Conservation (phyloP, 1,284 basidiomycete species). For the Malassezia caprae region DNA sequence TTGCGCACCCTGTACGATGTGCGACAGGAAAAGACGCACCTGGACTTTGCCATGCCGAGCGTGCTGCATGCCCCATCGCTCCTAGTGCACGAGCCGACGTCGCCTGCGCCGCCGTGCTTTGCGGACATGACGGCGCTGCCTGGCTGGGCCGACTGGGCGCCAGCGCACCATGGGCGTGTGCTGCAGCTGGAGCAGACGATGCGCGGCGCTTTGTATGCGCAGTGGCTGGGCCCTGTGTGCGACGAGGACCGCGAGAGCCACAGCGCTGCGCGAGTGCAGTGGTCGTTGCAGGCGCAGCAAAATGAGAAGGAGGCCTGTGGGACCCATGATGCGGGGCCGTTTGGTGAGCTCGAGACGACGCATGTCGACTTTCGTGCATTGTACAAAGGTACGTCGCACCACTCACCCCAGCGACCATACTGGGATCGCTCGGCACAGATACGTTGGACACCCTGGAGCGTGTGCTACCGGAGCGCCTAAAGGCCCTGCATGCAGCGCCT, state of each 20-base stretch:
- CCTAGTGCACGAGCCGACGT: neutral
- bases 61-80: neutral
- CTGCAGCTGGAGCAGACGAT: slow-evolving; percentile 5
- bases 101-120: neutral
- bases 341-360: slow-evolving; percentile 12
- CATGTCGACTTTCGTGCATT: slow-evolving; percentile 8
- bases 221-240: neutral
- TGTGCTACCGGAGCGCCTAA: neutral
- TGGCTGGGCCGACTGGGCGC: neutral
- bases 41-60: neutral
- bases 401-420: neutral
- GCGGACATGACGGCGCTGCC: neutral
- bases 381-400: slow-evolving; percentile 1
- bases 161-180: neutral
- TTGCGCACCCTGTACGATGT: slow-evolving; percentile 4
- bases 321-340: slow-evolving; percentile 8
- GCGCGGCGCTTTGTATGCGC: neutral
- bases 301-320: neutral
- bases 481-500: neutral
- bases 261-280: neutral
- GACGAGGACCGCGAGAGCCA: neutral
- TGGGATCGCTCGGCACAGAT: slow-evolving; percentile 6
- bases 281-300: neutral
- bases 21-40: neutral
- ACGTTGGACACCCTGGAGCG: neutral